Evolutionary conservation across 2,329 filamentous ascomycete species (phyloP).

Genomic region (Drechmeria coniospora): DNA sequence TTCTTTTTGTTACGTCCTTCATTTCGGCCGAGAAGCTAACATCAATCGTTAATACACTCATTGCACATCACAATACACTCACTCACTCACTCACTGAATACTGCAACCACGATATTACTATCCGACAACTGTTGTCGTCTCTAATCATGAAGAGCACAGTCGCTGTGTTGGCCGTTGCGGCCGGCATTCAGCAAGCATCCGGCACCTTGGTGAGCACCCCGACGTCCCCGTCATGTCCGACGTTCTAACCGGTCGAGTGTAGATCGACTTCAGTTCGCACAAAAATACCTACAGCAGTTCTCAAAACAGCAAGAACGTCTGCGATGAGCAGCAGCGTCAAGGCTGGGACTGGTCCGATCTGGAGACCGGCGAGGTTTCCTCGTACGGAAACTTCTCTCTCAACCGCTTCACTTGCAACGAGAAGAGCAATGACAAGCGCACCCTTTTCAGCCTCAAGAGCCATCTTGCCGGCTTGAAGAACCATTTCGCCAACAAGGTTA

Average conservation of each 20-base stretch:
- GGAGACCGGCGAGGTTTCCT: constrained; percentile 39
- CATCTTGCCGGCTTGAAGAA: no score
- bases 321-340: constrained; percentile 48
- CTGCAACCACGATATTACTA: no score
- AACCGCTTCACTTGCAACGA: constrained; percentile 55
- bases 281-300: constrained; percentile 56
- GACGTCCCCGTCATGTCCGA: no score
- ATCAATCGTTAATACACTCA: no score
- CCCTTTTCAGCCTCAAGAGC: no score
- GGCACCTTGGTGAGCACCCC: constrained; percentile 24
- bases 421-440: constrained; percentile 43
- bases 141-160: constrained; percentile 37
- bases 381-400: constrained; percentile 61
- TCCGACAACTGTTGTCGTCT: no score
- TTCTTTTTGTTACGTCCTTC: no score
- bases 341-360: constrained; percentile 64
- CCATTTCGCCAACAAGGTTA: constrained; percentile 47
- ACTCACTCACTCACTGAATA: constrained; percentile 9
- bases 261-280: no score
- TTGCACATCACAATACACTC: constrained; percentile 12
- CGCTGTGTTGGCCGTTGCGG: constrained; percentile 33
- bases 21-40: no score
- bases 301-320: constrained; percentile 61
- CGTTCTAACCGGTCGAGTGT: no score
- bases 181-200: constrained; percentile 31